Evolutionary conservation across 2,329 filamentous ascomycete genomes (phyloP), one percentile per base, ranked within the genome.

Genomic region (Aspergillus alliaceus): DNA sequence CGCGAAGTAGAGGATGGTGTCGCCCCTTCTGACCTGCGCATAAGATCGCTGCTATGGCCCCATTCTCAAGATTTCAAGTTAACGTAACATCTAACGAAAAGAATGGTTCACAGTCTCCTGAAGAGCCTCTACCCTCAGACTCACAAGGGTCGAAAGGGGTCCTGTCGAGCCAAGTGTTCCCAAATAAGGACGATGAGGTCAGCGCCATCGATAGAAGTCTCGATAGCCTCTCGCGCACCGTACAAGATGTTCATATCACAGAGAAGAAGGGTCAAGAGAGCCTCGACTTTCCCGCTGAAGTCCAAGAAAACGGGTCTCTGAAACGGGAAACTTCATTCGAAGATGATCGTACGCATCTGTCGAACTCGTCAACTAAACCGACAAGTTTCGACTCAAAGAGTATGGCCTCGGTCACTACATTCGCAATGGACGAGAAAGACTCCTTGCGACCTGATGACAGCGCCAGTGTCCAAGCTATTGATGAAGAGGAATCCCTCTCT

Each of bases 401-500:
- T 72, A 90, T 96, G 66, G 91, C 91, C 4, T 98, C 93, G 25
- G 91, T 91, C 15, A 96, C 91, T 4, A 97, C 93, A 0, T 97
- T 96, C 76, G 92, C 91, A n/a, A 80, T 97, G 70, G 93, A 98
- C 68, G 93, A 98, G 75, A 97, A 97, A 73, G 93, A 97, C 72
- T 97, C 93, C 6, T 82, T 97, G 53, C 88, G 93, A 12, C 93
- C 93, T 8, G 93, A 98, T 75, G 93, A 98, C 71, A 97, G 93
- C 74, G 93, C 93, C 32, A 97, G 93, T 71, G 89, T 96, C 15
- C 91, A 96, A 74, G 90, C 90, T 6, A 88, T 88, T 12, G 93
- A 97, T 63, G 93, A 98, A 66, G 93, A 97, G 66, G 93, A 97
- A 71, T 81, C 87, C 29, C 88, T 90, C 61, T 95, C 91, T 0